A percentile compares a stretch with the other conserved stretches of the same genome.
Evolutionary conservation across 2,329 filamentous ascomycete genomes (phyloP).

Genomic region (Nectriaceae sp.): DNA sequence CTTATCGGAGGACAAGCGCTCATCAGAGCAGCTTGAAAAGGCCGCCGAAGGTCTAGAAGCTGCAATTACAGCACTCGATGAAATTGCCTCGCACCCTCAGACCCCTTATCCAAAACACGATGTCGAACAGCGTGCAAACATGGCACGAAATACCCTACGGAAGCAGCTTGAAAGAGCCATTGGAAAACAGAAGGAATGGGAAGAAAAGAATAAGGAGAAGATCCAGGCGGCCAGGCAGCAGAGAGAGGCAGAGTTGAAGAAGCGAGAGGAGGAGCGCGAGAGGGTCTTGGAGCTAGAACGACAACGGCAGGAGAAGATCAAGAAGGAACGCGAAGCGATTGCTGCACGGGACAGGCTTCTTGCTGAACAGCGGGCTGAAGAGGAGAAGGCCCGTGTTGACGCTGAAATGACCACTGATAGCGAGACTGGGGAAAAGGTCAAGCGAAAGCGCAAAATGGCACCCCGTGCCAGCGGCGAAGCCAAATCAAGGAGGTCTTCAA

Average conservation of each 20-base stretch:
- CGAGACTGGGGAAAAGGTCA: slow-evolving; percentile 80
- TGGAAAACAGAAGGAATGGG: slow-evolving; percentile 84
- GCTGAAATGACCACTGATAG: slow-evolving; percentile 81
- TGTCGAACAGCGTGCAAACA: slow-evolving; percentile 92
- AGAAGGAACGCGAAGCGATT: slow-evolving; percentile 83
- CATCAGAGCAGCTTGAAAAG: slow-evolving; percentile 76
- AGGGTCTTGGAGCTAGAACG: slow-evolving; percentile 68
- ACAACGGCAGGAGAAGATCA: slow-evolving; percentile 77
- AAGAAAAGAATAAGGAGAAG: slow-evolving; percentile 89
- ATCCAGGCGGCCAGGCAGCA: slow-evolving; percentile 77
- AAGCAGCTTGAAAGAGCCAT: slow-evolving; percentile 87
- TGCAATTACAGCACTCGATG: slow-evolving; percentile 74
- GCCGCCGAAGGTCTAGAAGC: slow-evolving; percentile 80
- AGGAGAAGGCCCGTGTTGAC: slow-evolving; percentile 44
- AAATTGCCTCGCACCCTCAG: slow-evolving; percentile 62
- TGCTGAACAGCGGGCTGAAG: slow-evolving; percentile 60
- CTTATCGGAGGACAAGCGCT: slow-evolving; percentile 74
- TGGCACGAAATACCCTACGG: slow-evolving; percentile 93
- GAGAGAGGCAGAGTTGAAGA: slow-evolving; percentile 77
- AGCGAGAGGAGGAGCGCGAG: slow-evolving; percentile 75
- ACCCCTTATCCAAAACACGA: slow-evolving; percentile 89
- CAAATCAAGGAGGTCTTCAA: slow-evolving; percentile 49
- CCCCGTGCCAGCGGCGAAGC: slow-evolving; percentile 40
- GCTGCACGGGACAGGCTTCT: slow-evolving; percentile 72
- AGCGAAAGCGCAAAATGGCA: slow-evolving; percentile 69